phyloP scores from a whole-genome alignment of 306 rosid genomes.

The Sechiopsis laciniata region DNA sequence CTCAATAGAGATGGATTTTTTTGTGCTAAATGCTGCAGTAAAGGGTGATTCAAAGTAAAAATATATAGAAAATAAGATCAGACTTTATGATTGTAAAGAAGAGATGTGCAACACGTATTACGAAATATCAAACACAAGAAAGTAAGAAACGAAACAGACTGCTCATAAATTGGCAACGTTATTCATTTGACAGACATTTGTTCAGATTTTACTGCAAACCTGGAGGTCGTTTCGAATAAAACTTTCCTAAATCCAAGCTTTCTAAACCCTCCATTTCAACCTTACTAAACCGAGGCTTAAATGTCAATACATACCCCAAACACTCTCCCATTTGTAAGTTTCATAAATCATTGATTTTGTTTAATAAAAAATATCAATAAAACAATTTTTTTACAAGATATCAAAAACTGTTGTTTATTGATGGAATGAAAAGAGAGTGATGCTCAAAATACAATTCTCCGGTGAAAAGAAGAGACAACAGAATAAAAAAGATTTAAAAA shows the following conservation, averaged over 20 bases:
- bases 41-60: conserved; percentile 21
- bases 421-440: too few species aligned
- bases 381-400: too few species aligned
- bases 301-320: neutral
- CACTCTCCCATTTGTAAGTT: neutral
- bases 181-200: neutral
- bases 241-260: too few species aligned
- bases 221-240: neutral
- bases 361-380: too few species aligned
- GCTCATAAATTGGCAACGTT: neutral
- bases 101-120: conserved; percentile 19
- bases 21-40: conserved; percentile 75
- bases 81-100: neutral
- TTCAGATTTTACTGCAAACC: neutral
- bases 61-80: neutral
- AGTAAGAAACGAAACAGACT: neutral
- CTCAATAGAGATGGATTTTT: conserved; percentile 70
- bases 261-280: neutral
- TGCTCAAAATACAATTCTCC: too few species aligned
- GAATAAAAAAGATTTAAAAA: too few species aligned
- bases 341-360: neutral
- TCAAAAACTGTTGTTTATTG: too few species aligned
- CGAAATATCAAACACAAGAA: neutral
- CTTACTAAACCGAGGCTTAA: neutral
- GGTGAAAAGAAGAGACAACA: too few species aligned